Evolutionary conservation across 805 yeast species (phyloP), one percentile per base, ranked within the genome.

Genomic region (Wickerhamiella alocasiicola): DNA sequence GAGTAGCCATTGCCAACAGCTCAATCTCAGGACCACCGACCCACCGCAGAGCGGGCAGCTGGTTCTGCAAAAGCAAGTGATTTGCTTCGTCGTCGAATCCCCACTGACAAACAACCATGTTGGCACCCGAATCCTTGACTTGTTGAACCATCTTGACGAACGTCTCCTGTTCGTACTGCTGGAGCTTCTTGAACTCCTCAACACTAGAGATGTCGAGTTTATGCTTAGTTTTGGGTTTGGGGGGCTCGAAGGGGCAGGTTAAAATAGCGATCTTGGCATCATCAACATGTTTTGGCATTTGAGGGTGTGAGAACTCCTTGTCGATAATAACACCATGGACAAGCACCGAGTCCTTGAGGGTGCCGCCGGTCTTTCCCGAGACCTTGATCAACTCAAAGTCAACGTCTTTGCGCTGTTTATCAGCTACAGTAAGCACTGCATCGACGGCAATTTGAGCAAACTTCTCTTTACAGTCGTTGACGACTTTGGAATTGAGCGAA

Each of bases 171-270:
- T 91, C 99, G 61, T 91, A 91, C 39, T 73, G 74, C 66, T 93
- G 98, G 57, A 91, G 71, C 48, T 75, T 79, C 60, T 80, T 74
- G 65, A 87, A 91, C 64, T 91, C 98, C 55, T 87, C 96, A 16
- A 85, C 95, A n/a, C 81, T 65, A 12, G 88, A 74, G 48, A 88
- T 88, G 59, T 88, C 95, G 54, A 88, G 70, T 70, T 88, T 88
- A 66, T 88, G 98, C 65, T 91, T 91, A 18, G 99, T 91, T 67
- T 91, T 91, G 51, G 99, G 99, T 66, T 91, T 91, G 54, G 99
- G 99, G 30, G 99, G 99, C 68, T 91, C 99, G 58, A 91, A 91
- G 53, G 99, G 97, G 67, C 97, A 88, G 2, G 99, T 91, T 57
- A 91, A 70, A 50, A 91, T 88, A 36, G 97, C 97, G 46, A 91